These are phyloP conservation scores for Rubia yunnanensis DNA, from an alignment of 257 asterid genomes.

Conservation along the genomic window DNA sequence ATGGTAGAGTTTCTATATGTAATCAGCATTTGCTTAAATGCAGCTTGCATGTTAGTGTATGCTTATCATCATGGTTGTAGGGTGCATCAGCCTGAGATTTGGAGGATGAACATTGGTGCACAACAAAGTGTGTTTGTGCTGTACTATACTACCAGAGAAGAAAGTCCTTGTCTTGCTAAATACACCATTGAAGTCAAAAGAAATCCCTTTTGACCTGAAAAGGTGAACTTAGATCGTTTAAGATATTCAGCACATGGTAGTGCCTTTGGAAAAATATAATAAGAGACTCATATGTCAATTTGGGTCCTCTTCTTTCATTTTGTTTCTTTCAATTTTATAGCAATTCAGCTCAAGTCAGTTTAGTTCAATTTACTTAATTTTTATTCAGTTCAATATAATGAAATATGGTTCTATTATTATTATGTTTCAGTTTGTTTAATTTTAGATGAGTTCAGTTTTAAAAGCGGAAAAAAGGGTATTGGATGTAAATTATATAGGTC, in stretches of 20 bases:
- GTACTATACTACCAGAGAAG: background rate
- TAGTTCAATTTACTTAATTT: no score
- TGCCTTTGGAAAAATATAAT: background rate
- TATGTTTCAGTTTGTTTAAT: no score
- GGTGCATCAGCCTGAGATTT: no score
- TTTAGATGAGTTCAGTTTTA: background rate
- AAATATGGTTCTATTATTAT: no score
- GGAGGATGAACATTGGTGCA: no score
- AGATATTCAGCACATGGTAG: background rate
- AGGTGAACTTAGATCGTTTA: conserved; percentile 3
- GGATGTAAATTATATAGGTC: background rate
- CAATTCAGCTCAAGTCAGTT: no score
- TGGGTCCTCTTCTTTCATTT: no score
- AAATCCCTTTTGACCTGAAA: conserved; percentile 7
- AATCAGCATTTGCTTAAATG: background rate
- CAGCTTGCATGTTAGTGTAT: background rate
- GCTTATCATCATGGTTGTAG: background rate
- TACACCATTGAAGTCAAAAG: conserved; percentile 8
- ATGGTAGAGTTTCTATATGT: background rate
- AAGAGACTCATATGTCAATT: no score
- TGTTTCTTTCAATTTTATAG: no score
- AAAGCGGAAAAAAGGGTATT: no score
- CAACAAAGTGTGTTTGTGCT: background rate
- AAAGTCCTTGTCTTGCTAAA: background rate
- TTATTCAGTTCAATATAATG: no score